Evolutionary conservation across 257 asterid species (phyloP).

Genomic region (Solanum etuberosum): DNA sequence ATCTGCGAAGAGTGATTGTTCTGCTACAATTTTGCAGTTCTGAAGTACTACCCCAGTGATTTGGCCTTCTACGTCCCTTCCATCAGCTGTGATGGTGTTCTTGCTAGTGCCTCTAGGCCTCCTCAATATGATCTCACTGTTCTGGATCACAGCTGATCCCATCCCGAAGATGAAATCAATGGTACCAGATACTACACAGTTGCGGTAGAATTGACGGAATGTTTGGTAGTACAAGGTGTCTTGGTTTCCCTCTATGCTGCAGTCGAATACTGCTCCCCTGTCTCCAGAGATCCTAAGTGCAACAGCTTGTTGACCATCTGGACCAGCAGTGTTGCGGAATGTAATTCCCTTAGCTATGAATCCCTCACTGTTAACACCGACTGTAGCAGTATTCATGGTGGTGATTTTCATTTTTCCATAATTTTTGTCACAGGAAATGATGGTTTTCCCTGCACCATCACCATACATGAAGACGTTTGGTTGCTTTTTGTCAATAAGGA

Average conservation of each 20-base stretch:
- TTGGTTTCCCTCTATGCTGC: slow-evolving; percentile 61
- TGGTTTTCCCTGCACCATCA: slow-evolving; percentile 60
- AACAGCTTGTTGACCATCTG: slow-evolving; percentile 60
- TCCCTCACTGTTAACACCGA: slow-evolving; percentile 30
- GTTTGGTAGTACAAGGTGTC: slow-evolving; percentile 63
- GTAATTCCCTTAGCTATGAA: slow-evolving; percentile 51
- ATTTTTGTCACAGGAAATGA: slow-evolving; percentile 39
- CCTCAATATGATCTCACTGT: slow-evolving; percentile 43
- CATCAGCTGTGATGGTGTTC: slow-evolving; percentile 68
- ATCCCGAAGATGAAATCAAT: slow-evolving; percentile 70
- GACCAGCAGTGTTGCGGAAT: slow-evolving; percentile 59
- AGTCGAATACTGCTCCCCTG: slow-evolving; percentile 45
- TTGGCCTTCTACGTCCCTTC: slow-evolving; percentile 13
- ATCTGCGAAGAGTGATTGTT: not conserved
- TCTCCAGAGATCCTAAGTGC: slow-evolving; percentile 47
- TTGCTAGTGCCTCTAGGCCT: slow-evolving; percentile 2
- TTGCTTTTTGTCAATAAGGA: slow-evolving; percentile 35
- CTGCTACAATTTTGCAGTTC: slow-evolving; percentile 53
- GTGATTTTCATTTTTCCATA: slow-evolving; percentile 1
- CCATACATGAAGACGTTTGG: slow-evolving; percentile 55
- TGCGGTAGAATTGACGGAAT: slow-evolving; percentile 46
- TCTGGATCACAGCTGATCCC: slow-evolving; percentile 54
- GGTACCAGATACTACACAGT: slow-evolving; percentile 63
- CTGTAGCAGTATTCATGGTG: slow-evolving; percentile 56
- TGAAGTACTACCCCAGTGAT: slow-evolving; percentile 52